These are phyloP conservation scores for Emmonsiellopsis sp. DNA, from an alignment of 2,329 filamentous ascomycete species.

Conservation along the genomic window DNA sequence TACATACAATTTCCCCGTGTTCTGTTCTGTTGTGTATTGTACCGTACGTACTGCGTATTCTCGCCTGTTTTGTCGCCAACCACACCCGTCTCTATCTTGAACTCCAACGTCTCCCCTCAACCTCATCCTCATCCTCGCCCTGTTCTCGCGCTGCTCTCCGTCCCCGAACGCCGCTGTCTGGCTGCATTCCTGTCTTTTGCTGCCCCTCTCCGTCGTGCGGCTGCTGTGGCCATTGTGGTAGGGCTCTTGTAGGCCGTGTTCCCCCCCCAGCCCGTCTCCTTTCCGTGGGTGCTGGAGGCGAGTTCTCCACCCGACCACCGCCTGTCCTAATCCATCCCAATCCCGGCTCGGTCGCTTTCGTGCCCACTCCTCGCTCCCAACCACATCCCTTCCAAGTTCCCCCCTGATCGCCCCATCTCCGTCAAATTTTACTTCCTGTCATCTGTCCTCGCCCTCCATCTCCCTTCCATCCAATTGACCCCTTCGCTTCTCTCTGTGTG, in stretches of 20 bases:
- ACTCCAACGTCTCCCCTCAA: neutral
- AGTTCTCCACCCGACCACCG: neutral
- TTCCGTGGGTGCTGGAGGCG: neutral
- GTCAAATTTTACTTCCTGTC: conserved; percentile 6
- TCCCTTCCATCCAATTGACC: conserved; percentile 14
- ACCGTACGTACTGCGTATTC: neutral
- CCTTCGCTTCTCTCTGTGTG: conserved; percentile 20
- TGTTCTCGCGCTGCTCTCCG: no score
- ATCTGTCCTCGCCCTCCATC: conserved; percentile 8
- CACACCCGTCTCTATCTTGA: neutral
- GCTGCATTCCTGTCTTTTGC: no score
- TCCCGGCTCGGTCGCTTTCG: conserved; percentile 5
- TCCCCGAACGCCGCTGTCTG: no score
- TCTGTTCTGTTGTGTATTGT: no score
- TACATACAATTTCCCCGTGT: neutral
- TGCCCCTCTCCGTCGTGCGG: neutral
- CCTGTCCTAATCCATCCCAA: neutral
- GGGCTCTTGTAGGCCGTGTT: neutral
- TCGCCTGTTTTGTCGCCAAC: neutral
- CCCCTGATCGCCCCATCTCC: conserved; percentile 1
- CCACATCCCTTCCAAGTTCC: neutral
- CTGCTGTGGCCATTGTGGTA: neutral
- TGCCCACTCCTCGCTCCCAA: conserved; percentile 6
- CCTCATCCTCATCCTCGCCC: neutral
- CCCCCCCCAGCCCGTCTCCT: neutral